These are phyloP conservation scores for Ceratocystis huliohia DNA, from an alignment of 2,329 filamentous ascomycete genomes.

Conservation along the genomic window DNA sequence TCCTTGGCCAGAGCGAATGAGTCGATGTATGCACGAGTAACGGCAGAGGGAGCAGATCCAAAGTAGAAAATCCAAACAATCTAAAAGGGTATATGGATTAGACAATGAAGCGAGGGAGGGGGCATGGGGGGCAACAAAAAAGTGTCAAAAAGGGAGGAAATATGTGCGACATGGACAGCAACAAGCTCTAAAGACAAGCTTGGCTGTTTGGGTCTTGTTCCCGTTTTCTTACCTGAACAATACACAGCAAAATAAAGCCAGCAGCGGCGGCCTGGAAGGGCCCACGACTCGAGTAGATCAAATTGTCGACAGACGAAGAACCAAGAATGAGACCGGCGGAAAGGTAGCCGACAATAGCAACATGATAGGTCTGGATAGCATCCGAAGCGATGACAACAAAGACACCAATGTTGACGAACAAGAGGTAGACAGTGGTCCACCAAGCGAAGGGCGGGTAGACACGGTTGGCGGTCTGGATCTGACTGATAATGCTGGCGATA, in stretches of 20 bases:
- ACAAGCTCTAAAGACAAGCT: neutral
- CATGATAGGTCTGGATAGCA: conserved; percentile 74
- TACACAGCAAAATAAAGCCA: conserved; percentile 85
- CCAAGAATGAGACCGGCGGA: conserved; percentile 72
- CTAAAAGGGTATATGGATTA: conserved; percentile 33
- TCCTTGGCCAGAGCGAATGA: conserved; percentile 93
- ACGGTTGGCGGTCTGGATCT: conserved; percentile 28
- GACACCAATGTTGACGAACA: conserved; percentile 70
- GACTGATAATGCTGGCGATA: conserved; percentile 53
- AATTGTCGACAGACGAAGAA: conserved; percentile 71
- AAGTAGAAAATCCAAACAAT: conserved; percentile 99
- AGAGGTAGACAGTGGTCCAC: conserved; percentile 80
- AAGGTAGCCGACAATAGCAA: conserved; percentile 81
- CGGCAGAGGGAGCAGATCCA: conserved; percentile 76
- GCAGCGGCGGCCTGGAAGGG: conserved; percentile 77
- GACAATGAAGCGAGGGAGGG: neutral
- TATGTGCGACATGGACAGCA: conserved; percentile 21
- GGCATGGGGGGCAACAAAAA: neutral
- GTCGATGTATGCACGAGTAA: conserved; percentile 82
- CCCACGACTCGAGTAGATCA: conserved; percentile 64
- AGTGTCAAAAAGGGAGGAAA: neutral
- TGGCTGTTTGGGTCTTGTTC: neutral
- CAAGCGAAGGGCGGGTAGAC: conserved; percentile 76
- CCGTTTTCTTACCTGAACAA: conserved; percentile 62
- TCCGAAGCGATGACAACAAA: conserved; percentile 75